phyloP scores from a whole-genome alignment of 2,329 filamentous ascomycete species.

The Penicillium sp. region DNA sequence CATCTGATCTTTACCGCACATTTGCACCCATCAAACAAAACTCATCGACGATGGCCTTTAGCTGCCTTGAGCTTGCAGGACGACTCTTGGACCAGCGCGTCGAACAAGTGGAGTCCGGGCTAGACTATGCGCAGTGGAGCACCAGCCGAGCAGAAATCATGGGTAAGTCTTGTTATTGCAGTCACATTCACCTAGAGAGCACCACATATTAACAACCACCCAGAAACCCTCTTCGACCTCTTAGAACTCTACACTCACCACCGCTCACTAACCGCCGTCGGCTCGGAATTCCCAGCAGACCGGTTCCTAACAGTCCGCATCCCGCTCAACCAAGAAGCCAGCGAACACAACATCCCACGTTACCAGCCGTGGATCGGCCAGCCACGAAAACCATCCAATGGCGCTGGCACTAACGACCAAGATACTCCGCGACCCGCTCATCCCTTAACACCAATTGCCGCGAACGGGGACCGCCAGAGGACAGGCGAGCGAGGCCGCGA shows the following conservation, averaged over 20 bases:
- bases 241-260: slow-evolving; percentile 91
- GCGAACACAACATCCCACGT: slow-evolving; percentile 60
- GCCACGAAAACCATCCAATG: slow-evolving; percentile 20
- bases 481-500: slow-evolving; percentile 54
- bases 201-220: slow-evolving; percentile 27
- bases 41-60: slow-evolving; percentile 79
- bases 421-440: slow-evolving; percentile 18
- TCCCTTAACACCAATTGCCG: slow-evolving; percentile 49
- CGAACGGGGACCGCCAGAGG: slow-evolving; percentile 46
- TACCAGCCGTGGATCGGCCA: slow-evolving; percentile 57
- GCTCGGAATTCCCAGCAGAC: slow-evolving; percentile 69
- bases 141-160: slow-evolving; percentile 49
- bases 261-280: slow-evolving; percentile 70
- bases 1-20: slow-evolving; percentile 87
- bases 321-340: slow-evolving; percentile 76
- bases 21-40: slow-evolving; percentile 89
- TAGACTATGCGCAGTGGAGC: slow-evolving; percentile 53
- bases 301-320: slow-evolving; percentile 86
- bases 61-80: slow-evolving; percentile 76
- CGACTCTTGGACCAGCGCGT: slow-evolving; percentile 62
- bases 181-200: neutral
- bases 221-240: slow-evolving; percentile 83
- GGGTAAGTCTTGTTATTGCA: slow-evolving; percentile 49
- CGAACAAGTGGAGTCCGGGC: slow-evolving; percentile 49
- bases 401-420: slow-evolving; percentile 17